These are phyloP conservation scores for Vaccinium corymbosum DNA, from an alignment of 148 eudicot genomes.

Conservation along the genomic window DNA sequence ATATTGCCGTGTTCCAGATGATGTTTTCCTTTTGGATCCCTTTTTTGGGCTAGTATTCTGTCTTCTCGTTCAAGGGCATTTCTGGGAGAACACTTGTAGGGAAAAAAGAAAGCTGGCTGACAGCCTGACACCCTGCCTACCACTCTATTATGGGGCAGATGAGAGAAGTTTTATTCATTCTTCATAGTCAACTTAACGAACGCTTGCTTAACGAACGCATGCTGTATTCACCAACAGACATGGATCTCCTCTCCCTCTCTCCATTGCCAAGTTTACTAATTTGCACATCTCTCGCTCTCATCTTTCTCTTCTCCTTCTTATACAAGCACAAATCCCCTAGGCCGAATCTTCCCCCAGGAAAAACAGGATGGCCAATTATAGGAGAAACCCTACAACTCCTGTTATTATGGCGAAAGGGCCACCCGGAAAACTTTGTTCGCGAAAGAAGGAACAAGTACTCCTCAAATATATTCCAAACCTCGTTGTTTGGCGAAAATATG, in stretches of 20 bases:
- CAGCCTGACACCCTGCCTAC: no score
- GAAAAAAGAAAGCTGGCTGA: no score
- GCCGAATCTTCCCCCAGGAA: not conserved
- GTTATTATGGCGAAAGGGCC: not conserved
- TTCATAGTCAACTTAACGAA: no score
- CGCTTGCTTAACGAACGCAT: no score
- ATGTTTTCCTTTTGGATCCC: no score
- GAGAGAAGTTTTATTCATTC: no score
- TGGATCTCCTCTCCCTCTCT: not conserved
- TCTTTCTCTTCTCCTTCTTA: not conserved
- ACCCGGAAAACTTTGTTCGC: not conserved
- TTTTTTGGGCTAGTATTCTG: no score
- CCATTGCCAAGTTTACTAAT: not conserved
- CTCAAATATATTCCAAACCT: not conserved
- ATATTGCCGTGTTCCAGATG: no score
- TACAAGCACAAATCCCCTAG: not conserved
- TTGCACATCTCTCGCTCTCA: not conserved
- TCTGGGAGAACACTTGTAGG: no score
- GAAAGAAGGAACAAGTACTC: not conserved
- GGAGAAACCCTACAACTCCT: not conserved
- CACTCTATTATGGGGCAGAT: no score
- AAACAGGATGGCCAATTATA: not conserved
- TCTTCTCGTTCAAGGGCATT: no score
- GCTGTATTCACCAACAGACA: no score
- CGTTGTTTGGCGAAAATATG: not conserved